phyloP scores from a whole-genome alignment of 306 rosid genomes.

The Geum urbanum region DNA sequence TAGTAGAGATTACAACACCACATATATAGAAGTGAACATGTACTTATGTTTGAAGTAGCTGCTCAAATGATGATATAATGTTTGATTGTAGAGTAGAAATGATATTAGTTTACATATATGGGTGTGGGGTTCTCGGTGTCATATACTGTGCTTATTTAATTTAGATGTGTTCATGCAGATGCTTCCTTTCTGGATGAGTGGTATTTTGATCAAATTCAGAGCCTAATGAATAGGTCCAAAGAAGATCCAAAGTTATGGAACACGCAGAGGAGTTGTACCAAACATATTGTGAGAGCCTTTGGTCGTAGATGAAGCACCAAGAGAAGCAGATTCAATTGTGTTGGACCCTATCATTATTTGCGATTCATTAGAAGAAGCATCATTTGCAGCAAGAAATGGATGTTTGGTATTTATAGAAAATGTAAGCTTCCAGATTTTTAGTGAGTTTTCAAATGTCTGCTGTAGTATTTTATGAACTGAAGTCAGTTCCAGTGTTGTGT shows the following conservation, averaged over 20 bases:
- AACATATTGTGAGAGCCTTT: conserved; percentile 36
- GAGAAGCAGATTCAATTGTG: conserved; percentile 46
- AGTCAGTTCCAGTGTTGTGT: conserved; percentile 26
- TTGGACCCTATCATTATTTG: conserved; percentile 40
- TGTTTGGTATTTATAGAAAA: conserved; percentile 42
- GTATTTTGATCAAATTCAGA: conserved; percentile 79
- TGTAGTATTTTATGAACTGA: conserved; percentile 7
- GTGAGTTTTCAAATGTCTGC: neutral
- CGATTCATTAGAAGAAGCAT: conserved; percentile 37
- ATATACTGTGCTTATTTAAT: conserved; percentile 26
- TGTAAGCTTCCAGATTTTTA: conserved; percentile 28
- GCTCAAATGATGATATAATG: neutral
- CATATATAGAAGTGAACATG: no score
- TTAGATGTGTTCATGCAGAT: conserved; percentile 48
- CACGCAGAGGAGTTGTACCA: conserved; percentile 18
- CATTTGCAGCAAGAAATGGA: conserved; percentile 48
- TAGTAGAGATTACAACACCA: no score
- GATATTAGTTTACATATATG: neutral
- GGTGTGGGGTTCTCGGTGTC: conserved; percentile 18
- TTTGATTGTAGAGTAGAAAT: neutral
- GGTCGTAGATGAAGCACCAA: conserved; percentile 35
- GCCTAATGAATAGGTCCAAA: conserved; percentile 63
- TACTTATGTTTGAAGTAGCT: neutral
- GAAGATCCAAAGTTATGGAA: conserved; percentile 61
- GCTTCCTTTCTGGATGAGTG: conserved; percentile 87